A percentile compares a stretch with the other conserved stretches of the same genome.
Conservation (phyloP, 768 basidiomycete species). For the Auriscalpium orientale region DNA sequence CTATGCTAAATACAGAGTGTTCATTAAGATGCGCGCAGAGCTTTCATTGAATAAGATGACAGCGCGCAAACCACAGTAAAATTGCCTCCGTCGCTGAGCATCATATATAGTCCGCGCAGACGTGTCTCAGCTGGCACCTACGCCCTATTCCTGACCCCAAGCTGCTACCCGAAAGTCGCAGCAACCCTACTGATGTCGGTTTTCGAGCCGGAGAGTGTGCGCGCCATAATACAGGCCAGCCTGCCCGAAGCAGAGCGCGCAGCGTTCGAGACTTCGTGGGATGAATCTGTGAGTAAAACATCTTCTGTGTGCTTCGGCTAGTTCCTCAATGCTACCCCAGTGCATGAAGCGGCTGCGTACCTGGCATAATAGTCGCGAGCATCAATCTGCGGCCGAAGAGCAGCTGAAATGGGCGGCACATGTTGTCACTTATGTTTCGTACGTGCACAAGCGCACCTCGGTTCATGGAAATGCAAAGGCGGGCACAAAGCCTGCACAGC, state of each 20-base stretch:
- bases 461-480: not conserved
- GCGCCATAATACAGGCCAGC: not conserved
- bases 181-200: not conserved
- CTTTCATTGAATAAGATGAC: too few species aligned
- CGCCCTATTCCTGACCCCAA: not conserved
- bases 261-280: not conserved
- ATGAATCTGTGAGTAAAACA: not conserved
- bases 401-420: constrained; percentile 19
- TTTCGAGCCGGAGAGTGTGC: not conserved
- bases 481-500: not conserved
- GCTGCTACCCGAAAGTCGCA: not conserved
- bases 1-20: too few species aligned
- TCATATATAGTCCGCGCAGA: too few species aligned
- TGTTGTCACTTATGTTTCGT: constrained; percentile 17
- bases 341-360: not conserved
- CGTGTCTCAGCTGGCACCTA: not conserved
- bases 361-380: not conserved
- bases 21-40: too few species aligned
- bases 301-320: not conserved
- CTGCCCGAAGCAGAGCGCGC: not conserved
- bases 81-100: too few species aligned
- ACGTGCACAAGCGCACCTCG: constrained; percentile 6
- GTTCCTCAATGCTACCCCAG: not conserved
- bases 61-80: too few species aligned
- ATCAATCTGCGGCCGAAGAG: not conserved